Evolutionary conservation across 2,329 filamentous ascomycete species (phyloP).

Genomic region (Tetracladium maxilliforme): DNA sequence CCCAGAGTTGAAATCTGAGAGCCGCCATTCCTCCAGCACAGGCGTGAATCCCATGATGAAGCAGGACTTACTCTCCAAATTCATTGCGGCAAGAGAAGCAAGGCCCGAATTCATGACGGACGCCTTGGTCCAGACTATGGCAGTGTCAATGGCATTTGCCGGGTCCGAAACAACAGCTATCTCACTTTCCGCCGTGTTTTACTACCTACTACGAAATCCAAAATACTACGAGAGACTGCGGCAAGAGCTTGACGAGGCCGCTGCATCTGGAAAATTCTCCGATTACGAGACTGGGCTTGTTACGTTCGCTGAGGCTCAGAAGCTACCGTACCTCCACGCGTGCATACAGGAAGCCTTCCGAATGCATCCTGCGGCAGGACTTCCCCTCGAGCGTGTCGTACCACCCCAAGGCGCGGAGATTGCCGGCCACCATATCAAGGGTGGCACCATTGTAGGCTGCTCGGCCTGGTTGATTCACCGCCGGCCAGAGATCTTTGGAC

Average conservation of each 20-base stretch:
- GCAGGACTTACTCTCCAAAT: slow-evolving; percentile 56
- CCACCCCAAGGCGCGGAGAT: slow-evolving; percentile 50
- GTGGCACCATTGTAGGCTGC: slow-evolving; percentile 60
- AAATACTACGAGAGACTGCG: slow-evolving; percentile 36
- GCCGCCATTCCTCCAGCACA: too few species aligned
- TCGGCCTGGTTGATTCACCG: slow-evolving; percentile 65
- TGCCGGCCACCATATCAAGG: slow-evolving; percentile 44
- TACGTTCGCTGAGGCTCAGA: slow-evolving; percentile 54
- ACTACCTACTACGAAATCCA: slow-evolving; percentile 55
- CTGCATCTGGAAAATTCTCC: slow-evolving; percentile 31
- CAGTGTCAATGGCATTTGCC: slow-evolving; percentile 58
- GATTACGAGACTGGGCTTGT: slow-evolving; percentile 43
- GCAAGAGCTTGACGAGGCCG: slow-evolving; percentile 46
- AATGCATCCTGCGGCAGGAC: slow-evolving; percentile 57
- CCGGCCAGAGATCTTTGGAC: slow-evolving; percentile 50
- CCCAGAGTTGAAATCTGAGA: slow-evolving; percentile 15
- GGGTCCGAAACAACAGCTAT: slow-evolving; percentile 73
- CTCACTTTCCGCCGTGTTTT: slow-evolving; percentile 55
- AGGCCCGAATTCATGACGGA: slow-evolving; percentile 61
- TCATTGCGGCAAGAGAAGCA: slow-evolving; percentile 51
- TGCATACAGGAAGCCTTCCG: slow-evolving; percentile 68
- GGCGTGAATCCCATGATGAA: slow-evolving; percentile 19
- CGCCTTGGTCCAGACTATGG: slow-evolving; percentile 53
- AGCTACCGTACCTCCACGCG: slow-evolving; percentile 62
- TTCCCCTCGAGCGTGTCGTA: slow-evolving; percentile 61